Evolutionary conservation across 805 yeast species (phyloP).

Genomic region (Candida rishiriensis): DNA sequence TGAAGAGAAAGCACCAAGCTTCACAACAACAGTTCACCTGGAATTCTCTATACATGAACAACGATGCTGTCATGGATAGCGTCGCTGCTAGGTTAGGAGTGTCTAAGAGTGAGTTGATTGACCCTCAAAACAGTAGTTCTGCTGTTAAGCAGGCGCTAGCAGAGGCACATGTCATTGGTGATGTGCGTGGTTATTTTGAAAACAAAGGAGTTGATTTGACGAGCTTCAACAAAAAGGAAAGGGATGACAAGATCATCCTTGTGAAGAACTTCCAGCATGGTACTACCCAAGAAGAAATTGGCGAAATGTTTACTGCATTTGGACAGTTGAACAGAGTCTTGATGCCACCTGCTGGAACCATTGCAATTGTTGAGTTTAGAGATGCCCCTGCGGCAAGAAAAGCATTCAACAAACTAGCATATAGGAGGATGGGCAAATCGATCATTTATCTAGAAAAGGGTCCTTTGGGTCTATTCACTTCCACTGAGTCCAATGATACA

Average conservation of each 20-base stretch:
- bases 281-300: constrained; percentile 73
- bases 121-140: constrained; percentile 79
- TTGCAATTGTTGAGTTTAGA: constrained; percentile 87
- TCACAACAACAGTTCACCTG: constrained; percentile 84
- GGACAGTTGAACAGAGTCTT: constrained; percentile 78
- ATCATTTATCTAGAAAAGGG: constrained; percentile 92
- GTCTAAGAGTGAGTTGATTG: constrained; percentile 75
- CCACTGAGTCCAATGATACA: constrained; percentile 37
- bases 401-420: constrained; percentile 85
- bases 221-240: constrained; percentile 60
- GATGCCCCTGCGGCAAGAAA: constrained; percentile 80
- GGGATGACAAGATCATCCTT: constrained; percentile 75
- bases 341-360: constrained; percentile 96
- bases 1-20: constrained; percentile 81
- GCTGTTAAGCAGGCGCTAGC: constrained; percentile 97
- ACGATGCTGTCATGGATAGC: constrained; percentile 86
- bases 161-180: constrained; percentile 92
- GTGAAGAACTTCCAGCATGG: constrained; percentile 91
- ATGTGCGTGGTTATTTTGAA: constrained; percentile 84
- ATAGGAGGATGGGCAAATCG: constrained; percentile 80
- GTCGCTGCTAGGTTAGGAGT: constrained; percentile 84
- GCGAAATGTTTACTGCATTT: constrained; percentile 72
- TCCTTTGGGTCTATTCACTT: constrained; percentile 72
- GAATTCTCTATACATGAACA: constrained; percentile 90
- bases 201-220: constrained; percentile 78